A percentile compares a stretch with the other conserved stretches of the same genome.
Conservation (phyloP, 352 stramenopile genomes). For the Pythium myriotylum region DNA sequence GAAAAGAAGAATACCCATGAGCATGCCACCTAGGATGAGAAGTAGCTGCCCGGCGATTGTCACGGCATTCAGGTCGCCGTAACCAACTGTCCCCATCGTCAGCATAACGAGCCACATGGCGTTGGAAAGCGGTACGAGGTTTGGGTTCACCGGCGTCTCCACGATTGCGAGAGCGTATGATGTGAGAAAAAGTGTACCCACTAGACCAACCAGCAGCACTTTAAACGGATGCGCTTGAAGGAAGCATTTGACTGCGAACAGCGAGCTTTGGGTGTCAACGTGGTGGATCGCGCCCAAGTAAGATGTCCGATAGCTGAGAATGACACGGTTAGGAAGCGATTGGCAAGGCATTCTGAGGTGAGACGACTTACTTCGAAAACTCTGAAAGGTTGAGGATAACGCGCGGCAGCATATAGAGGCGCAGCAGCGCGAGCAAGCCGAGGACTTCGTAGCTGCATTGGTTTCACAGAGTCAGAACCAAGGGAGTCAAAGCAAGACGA, state of each 20-base stretch:
- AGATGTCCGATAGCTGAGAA: constrained; percentile 59
- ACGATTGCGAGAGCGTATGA: constrained; percentile 71
- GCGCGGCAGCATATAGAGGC: constrained; percentile 78
- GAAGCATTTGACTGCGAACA: constrained; percentile 86
- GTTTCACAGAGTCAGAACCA: no score
- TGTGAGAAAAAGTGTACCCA: constrained; percentile 47
- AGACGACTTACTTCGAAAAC: constrained; percentile 56
- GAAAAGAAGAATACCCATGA: constrained; percentile 68
- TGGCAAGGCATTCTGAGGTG: not conserved
- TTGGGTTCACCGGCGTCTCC: constrained; percentile 64
- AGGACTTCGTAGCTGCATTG: constrained; percentile 59
- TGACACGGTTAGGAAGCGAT: not conserved
- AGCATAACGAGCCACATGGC: constrained; percentile 71
- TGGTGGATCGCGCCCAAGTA: constrained; percentile 75
- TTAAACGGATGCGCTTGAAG: constrained; percentile 68
- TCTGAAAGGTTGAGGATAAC: constrained; percentile 77
- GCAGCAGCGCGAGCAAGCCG: constrained; percentile 62
- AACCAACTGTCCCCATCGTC: constrained; percentile 79
- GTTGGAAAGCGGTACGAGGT: constrained; percentile 59
- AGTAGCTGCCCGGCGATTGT: constrained; percentile 62
- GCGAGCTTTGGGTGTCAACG: constrained; percentile 71
- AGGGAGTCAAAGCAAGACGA: no score
- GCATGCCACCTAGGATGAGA: constrained; percentile 67
- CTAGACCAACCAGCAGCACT: constrained; percentile 50
- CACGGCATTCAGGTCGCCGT: constrained; percentile 62